Evolutionary conservation across 83 land plant genomes (phyloP), one percentile per base, ranked within the genome.

Genomic region (Diphasiastrum complanatum): DNA sequence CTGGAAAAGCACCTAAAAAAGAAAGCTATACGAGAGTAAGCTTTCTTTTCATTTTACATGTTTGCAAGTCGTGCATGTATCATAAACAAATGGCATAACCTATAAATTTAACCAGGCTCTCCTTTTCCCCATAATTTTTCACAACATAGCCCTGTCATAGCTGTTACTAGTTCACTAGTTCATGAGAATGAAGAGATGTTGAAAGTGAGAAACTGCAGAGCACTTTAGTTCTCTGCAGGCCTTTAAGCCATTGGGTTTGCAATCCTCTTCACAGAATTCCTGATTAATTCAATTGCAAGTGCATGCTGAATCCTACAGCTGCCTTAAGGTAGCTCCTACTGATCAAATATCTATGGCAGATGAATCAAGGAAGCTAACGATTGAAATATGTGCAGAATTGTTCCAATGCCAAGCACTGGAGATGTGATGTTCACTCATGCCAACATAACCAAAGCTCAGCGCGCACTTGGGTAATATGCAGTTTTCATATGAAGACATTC

Each of bases 361-460:
- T 19, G 5, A n/a, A 23, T 19, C 8, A 48, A 23, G n/a, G n/a
- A 19, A 23, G 16, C 51, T 48, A 10, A 18, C 30, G n/a, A 3
- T 29, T 22, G 11, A 51, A 51, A 11, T 51, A 25, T 34, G 3
- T 64, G 20, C 68, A 65, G 68, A 2, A 43, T 65, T 2, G 29
- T 48, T 16, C 68, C 68, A 16, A 65, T 65, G 68, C 68, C 68
- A 32, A 55, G 34, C 38, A 65, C 68, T 23, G 68, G 68, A 20
- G 68, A 65, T 50, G 68, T 65, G 10, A 65, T 65, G 68, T 65
- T 51, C 55, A 65, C 68, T 2, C 68, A 65, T 52, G 68, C 68
- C 2, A 65, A 65, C 40, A 61, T 65, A 20, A 65, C 61, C 29
- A 65, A 53, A 65, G 68, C 68, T 19, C 68, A 50, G 25, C 45